Conservation (phyloP, 345 rosid genomes). For the Linum tenue region DNA sequence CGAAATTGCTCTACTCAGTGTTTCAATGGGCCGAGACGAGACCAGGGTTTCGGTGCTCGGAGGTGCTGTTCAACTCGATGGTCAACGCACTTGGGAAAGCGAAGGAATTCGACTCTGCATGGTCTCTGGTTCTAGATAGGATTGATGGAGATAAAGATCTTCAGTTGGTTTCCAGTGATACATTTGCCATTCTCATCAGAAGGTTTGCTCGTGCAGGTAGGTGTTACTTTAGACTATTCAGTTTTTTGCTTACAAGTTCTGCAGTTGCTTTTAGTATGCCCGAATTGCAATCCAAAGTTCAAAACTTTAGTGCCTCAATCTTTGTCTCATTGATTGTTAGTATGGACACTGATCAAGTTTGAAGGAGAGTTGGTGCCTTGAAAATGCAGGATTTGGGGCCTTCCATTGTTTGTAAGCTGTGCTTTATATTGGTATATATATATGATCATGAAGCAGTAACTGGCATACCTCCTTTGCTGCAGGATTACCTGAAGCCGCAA, state of each 20-base stretch:
- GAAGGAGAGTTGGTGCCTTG: too few species aligned
- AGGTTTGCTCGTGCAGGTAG: constrained; percentile 78
- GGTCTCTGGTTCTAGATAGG: constrained; percentile 55
- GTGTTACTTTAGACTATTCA: neutral
- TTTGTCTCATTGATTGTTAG: neutral
- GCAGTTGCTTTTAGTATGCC: neutral
- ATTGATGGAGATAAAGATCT: constrained; percentile 22
- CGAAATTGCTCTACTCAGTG: constrained; percentile 46
- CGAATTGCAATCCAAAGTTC: neutral
- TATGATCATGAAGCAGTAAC: neutral
- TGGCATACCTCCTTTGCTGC: constrained; percentile 9
- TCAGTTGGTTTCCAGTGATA: constrained; percentile 48
- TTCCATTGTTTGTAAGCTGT: too few species aligned
- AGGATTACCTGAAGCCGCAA: constrained; percentile 63
- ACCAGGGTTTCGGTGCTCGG: constrained; percentile 40
- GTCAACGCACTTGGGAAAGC: constrained; percentile 53
- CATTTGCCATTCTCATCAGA: constrained; percentile 61
- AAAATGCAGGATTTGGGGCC: neutral
- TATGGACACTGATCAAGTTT: too few species aligned
- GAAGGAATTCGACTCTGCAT: constrained; percentile 60
- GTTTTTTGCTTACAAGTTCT: neutral
- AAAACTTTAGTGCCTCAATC: neutral
- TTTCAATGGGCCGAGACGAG: constrained; percentile 70
- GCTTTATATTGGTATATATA: neutral
- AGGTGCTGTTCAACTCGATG: constrained; percentile 36